Conservation (phyloP, 1,139 yeast genomes). For the Yamadazyma dendronema region DNA sequence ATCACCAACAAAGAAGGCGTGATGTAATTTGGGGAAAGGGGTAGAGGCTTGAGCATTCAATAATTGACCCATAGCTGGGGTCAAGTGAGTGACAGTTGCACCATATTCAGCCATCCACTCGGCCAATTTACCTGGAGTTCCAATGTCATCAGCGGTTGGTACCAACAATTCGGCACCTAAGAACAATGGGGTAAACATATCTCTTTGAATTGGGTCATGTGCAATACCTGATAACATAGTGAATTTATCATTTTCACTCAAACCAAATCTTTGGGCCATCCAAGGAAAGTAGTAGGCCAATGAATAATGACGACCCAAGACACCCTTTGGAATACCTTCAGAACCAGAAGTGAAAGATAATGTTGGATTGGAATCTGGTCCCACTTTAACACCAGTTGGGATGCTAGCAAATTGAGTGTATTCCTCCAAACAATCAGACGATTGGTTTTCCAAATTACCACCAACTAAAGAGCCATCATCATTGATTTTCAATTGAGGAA, state of each 20-base stretch:
- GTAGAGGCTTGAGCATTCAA: slow-evolving; percentile 95
- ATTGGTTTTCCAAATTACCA: slow-evolving; percentile 32
- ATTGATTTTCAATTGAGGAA: slow-evolving; percentile 73
- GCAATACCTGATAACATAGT: slow-evolving; percentile 99
- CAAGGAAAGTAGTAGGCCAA: slow-evolving; percentile 97
- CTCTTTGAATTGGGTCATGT: slow-evolving; percentile 98
- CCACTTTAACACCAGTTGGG: slow-evolving; percentile 88
- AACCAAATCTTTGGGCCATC: slow-evolving; percentile 87
- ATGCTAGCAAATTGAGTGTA: slow-evolving; percentile 47
- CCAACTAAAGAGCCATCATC: slow-evolving; percentile 79
- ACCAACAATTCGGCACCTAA: slow-evolving; percentile 90
- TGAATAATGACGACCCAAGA: slow-evolving; percentile 94
- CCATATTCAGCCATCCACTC: slow-evolving; percentile 94
- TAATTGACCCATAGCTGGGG: slow-evolving; percentile 99
- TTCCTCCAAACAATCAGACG: slow-evolving; percentile 50
- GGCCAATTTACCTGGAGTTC: slow-evolving; percentile 96
- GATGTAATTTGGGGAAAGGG: slow-evolving; percentile 81
- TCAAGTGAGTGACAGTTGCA: slow-evolving; percentile 94
- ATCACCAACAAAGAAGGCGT: slow-evolving; percentile 98
- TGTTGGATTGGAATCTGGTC: slow-evolving; percentile 97
- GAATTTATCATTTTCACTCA: slow-evolving; percentile 78
- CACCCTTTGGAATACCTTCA: slow-evolving; percentile 99
- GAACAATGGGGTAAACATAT: slow-evolving; percentile 96
- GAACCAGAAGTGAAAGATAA: slow-evolving; percentile 97
- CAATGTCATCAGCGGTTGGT: slow-evolving; percentile 96